Conservation (phyloP, 2,329 filamentous ascomycete genomes). For the Trichoderma simmonsii region DNA sequence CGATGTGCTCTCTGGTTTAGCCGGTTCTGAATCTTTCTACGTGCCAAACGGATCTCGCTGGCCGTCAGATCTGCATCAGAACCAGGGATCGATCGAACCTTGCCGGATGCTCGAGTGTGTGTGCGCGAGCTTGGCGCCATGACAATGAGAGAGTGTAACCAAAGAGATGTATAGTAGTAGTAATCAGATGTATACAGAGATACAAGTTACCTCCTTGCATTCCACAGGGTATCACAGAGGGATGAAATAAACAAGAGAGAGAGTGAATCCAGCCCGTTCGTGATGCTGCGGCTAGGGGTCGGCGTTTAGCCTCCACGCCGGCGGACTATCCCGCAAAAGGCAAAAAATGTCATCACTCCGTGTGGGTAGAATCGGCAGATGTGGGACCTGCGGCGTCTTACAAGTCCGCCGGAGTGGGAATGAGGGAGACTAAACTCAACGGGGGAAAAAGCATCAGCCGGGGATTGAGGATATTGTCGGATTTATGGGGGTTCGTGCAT, state of each 20-base stretch:
- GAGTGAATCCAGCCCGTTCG: background rate
- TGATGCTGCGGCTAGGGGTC: background rate
- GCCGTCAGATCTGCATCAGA: background rate
- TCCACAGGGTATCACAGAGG: background rate
- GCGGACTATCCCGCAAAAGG: background rate
- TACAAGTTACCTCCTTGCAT: background rate
- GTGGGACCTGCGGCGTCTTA: background rate
- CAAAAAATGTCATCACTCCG: conserved; percentile 4
- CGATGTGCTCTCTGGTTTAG: conserved; percentile 5
- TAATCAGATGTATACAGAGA: background rate
- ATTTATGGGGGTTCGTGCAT: background rate
- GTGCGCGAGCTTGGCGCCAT: background rate
- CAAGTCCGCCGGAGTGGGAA: background rate
- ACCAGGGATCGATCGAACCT: background rate
- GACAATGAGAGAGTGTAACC: background rate
- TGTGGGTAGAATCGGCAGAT: background rate
- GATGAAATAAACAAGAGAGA: background rate
- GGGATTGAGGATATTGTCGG: conserved; percentile 2
- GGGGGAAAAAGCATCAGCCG: conserved; percentile 3
- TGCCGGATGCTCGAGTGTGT: background rate
- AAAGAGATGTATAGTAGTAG: background rate
- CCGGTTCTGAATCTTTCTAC: conserved; percentile 7
- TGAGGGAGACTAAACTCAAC: background rate
- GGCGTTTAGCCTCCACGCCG: conserved; percentile 1
- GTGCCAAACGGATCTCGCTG: background rate